These are phyloP conservation scores for Malus sieversii DNA, from an alignment of 306 rosid species.

Conservation along the genomic window DNA sequence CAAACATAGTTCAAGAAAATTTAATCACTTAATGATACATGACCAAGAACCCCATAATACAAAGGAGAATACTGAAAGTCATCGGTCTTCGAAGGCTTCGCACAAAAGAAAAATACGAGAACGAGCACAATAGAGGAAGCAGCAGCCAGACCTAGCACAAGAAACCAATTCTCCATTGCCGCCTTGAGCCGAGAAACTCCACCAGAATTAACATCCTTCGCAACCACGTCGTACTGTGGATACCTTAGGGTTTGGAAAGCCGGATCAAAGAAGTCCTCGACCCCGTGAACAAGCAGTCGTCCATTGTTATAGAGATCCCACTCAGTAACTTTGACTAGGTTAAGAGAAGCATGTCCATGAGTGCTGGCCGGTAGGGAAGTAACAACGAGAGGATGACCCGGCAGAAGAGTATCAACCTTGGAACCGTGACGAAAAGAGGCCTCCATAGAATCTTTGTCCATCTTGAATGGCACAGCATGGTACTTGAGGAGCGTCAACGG, in stretches of 20 bases:
- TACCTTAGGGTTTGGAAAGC: background rate
- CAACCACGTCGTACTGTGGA: background rate
- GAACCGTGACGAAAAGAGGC: background rate
- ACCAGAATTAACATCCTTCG: background rate
- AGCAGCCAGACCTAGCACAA: too few species aligned
- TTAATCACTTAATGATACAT: background rate
- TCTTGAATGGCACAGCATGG: background rate
- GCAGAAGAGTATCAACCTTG: constrained; percentile 4
- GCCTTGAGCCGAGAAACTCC: background rate
- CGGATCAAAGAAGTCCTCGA: constrained; percentile 2
- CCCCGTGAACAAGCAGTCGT: background rate
- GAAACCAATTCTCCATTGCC: background rate
- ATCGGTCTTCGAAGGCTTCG: background rate
- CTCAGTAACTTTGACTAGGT: background rate
- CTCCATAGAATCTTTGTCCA: background rate
- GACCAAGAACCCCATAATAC: background rate
- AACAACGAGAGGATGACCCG: background rate
- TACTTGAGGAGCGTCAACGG: constrained; percentile 4
- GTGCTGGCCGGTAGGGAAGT: background rate
- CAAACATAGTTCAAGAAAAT: background rate
- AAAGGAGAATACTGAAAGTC: background rate
- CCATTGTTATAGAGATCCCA: constrained; percentile 8
- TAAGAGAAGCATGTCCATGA: background rate
- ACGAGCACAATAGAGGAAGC: too few species aligned
- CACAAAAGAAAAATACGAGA: background rate